These are phyloP conservation scores for Nymphaea thermarum DNA, from an alignment of 164 flowering plant species.

Conservation along the genomic window DNA sequence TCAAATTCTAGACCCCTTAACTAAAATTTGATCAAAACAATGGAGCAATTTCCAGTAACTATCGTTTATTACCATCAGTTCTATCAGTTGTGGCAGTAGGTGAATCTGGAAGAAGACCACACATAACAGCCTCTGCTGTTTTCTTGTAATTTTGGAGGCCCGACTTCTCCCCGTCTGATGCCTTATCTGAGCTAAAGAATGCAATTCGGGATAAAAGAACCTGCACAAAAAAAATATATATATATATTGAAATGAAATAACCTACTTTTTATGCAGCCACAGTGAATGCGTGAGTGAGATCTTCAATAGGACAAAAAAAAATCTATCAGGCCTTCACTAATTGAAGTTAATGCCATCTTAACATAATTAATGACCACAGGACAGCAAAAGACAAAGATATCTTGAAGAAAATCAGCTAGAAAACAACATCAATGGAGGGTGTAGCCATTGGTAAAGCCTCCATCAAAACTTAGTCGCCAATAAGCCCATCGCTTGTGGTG, in stretches of 20 bases:
- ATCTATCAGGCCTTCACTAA: no score
- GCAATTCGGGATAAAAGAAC: conserved; percentile 68
- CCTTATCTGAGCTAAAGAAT: conserved; percentile 45
- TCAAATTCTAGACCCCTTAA: not conserved
- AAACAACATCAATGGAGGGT: no score
- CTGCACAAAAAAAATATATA: conserved; percentile 36
- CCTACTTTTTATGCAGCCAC: not conserved
- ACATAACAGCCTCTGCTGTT: conserved; percentile 92
- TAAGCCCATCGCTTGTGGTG: no score
- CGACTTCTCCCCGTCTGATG: conserved; percentile 18
- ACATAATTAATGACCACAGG: no score
- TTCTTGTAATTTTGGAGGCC: conserved; percentile 51
- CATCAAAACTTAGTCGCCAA: not conserved
- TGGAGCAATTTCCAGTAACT: not conserved
- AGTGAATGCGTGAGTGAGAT: not conserved
- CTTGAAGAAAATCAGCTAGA: no score
- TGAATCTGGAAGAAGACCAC: conserved; percentile 81
- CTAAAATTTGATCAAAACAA: not conserved
- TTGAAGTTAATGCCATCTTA: no score
- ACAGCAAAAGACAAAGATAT: no score
- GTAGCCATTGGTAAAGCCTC: not conserved
- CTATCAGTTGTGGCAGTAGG: conserved; percentile 84
- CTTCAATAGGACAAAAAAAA: not conserved
- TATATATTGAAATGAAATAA: no score
- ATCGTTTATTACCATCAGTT: conserved; percentile 49